Evolutionary conservation across 495 filamentous ascomycete genomes (phyloP), one percentile per base, ranked within the genome.

Genomic region (Podospora bellae-mahoneyi): DNA sequence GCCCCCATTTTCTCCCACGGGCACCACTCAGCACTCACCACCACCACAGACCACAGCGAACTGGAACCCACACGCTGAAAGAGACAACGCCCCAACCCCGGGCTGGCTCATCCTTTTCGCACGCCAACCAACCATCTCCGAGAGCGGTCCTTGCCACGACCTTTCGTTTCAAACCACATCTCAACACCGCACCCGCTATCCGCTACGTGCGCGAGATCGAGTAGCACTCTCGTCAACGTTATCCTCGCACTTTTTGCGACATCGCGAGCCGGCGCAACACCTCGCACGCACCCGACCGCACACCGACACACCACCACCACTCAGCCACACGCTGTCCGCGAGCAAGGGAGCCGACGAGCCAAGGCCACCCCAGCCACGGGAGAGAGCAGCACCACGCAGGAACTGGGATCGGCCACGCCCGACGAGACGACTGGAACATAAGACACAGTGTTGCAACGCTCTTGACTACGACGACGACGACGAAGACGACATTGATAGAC

Each of bases 71-170:
- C 20, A 20, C 68, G 60, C 69, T 64, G 65, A 28, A 28, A 28
- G 65, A 48, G 39, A 48, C 6, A 60, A 65, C 67, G 62, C 63
- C 67, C 60, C 57, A 34, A 32, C 60, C 60, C 64, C 66, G 66
- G 39, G 56, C 59, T 39, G 57, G 23, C 48, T 53, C 48, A 23
- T 68, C 73, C 60, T 66, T 72, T 68, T 72, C 32, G 69, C 69
- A 65, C 67, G 68, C 75, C 73, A 72, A 75, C 75, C 73, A 77
- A 71, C 75, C 74, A 73, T 65, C 68, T 74, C 73, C 69, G 72
- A 73, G 73, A 73, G 66, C 69, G 75, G 75, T 73, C 69, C 67
- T 72, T 70, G 69, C 73, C 75, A 74, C 71, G 65, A 74, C 72
- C 59, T 57, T 66, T 69, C 60, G 73, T 75, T 75, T 75, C 72